phyloP scores from a whole-genome alignment of 805 yeast genomes.

The Saccharomycopsis sp. region DNA sequence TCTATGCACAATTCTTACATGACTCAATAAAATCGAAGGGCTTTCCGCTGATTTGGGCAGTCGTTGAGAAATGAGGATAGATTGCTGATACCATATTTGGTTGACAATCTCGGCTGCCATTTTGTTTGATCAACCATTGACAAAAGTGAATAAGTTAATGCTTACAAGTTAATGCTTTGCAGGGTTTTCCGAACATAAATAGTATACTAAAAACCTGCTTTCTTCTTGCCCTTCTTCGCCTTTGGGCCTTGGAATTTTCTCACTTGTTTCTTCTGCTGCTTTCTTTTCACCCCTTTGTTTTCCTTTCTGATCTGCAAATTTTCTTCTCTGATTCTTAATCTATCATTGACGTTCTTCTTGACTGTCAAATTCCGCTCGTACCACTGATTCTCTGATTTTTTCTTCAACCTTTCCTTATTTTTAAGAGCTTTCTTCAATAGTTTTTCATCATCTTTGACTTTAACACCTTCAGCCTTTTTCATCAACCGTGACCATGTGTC shows the following conservation, averaged over 20 bases:
- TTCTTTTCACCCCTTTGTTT: conserved; percentile 72
- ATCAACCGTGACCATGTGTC: conserved; percentile 79
- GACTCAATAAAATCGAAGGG: too few relatives aligned
- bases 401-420: conserved; percentile 72
- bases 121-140: too few relatives aligned
- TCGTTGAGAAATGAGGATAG: too few relatives aligned
- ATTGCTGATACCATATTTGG: too few relatives aligned
- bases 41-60: too few relatives aligned
- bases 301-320: conserved; percentile 79
- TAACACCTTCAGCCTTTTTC: conserved; percentile 80
- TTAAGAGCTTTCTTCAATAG: conserved; percentile 78
- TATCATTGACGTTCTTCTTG: conserved; percentile 60
- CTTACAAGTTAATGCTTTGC: too few relatives aligned
- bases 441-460: conserved; percentile 83
- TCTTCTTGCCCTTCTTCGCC: conserved; percentile 19
- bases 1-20: too few relatives aligned
- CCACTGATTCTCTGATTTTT: conserved; percentile 89
- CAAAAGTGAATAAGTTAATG: background rate
- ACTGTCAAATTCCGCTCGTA: conserved; percentile 77
- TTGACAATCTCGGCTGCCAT: too few relatives aligned
- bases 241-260: conserved; percentile 37
- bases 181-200: background rate
- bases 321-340: conserved; percentile 83
- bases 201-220: conserved; percentile 17
- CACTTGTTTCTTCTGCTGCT: conserved; percentile 59